phyloP scores from a whole-genome alignment of 2,329 filamentous ascomycete species.

The Fusarium oligoseptatum region DNA sequence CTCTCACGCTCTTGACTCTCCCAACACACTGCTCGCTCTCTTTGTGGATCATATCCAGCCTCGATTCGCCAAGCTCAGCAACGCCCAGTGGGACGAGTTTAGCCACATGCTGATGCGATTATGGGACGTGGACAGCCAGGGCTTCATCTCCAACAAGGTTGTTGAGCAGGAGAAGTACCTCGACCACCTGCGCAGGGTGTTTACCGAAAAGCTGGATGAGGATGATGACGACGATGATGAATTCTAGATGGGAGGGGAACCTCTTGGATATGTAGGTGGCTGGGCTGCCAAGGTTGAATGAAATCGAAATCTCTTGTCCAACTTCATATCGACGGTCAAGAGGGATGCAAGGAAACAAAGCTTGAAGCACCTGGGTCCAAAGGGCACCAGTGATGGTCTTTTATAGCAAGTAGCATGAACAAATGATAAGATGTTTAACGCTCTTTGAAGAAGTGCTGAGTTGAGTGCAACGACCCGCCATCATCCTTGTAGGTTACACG shows the following conservation, averaged over 20 bases:
- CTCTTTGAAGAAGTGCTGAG: background rate
- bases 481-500: background rate
- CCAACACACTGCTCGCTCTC: constrained; percentile 8
- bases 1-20: constrained; percentile 8
- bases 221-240: background rate
- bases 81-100: constrained; percentile 9
- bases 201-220: constrained; percentile 2
- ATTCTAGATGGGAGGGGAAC: background rate
- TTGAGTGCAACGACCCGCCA: background rate
- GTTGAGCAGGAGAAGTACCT: constrained; percentile 16
- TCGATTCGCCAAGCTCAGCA: constrained; percentile 14
- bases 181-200: constrained; percentile 7
- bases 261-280: constrained; percentile 1
- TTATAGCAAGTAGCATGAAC: constrained; percentile 1
- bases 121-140: constrained; percentile 14
- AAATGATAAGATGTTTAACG: constrained; percentile 5
- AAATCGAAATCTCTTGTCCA: constrained; percentile 1
- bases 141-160: constrained; percentile 17
- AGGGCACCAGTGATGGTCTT: background rate
- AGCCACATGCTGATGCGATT: constrained; percentile 12
- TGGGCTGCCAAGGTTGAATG: constrained; percentile 1
- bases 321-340: background rate
- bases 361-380: background rate
- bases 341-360: background rate
- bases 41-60: constrained; percentile 19